Evolutionary conservation across 148 eudicot species (phyloP), one percentile per base, ranked within the genome.

Genomic region (Salicornia ramosissima): DNA sequence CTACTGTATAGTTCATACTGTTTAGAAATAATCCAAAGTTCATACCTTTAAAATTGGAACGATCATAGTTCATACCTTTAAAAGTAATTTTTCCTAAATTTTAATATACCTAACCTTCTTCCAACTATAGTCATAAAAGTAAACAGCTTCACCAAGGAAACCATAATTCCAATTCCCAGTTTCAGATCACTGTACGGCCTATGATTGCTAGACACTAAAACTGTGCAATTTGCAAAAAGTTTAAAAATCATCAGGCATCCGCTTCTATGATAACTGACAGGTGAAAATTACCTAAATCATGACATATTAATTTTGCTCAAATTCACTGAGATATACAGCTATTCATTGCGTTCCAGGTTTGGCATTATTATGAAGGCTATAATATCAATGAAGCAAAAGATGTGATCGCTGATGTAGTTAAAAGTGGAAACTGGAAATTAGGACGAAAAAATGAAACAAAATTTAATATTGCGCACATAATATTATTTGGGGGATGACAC

Each of bases 231-330:
- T 29, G 18, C 46, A 61, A 24, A 6, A 39, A 18, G 43, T 43
- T 31, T 34, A 19, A 49, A 31, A 59, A 62, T 50, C 49, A 22
- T 49, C 34, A 61, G 5, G 59, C 25, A 46, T 25, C 62, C 28
- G 18, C 36, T 46, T 10, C 40, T 6, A 30, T 21, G 31, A 31
- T 53, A n/a, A n/a, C n/a, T n/a, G n/a, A n/a, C n/a, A n/a, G n/a
- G n/a, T n/a, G 65, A 33, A 28, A 64, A 39, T 51, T 42, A 72
- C 62, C 69, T 72, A 64, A 36, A 64, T 14, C 67, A 36, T 12
- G 6, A 8, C 42, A 31, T 19, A 15, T 31, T 19, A 13, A 25
- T 22, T 55, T 54, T 55, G 4, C 16, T 16, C 42, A 18, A 59
- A n/a, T 57, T 29, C 62, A 5, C 19, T 29, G 13, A 57, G 2